These are phyloP conservation scores for Monilinia laxa DNA, from an alignment of 2,329 filamentous ascomycete genomes.

Conservation along the genomic window DNA sequence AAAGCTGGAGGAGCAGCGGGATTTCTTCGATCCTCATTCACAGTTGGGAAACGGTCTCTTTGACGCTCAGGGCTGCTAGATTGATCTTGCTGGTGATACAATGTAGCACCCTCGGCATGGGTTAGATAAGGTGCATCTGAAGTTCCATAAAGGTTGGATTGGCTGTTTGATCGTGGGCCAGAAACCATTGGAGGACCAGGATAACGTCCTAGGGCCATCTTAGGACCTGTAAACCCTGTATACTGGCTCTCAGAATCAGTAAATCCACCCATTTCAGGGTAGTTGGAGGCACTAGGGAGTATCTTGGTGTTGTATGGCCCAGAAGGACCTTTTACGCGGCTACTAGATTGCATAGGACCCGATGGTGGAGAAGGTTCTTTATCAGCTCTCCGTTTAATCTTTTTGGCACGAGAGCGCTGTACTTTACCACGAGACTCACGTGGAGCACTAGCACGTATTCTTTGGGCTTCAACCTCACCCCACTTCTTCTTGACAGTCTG, in stretches of 20 bases:
- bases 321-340: too few species aligned
- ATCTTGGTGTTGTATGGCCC: not conserved
- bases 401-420: not conserved
- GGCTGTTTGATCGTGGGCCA: not conserved
- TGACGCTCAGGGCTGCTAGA: not conserved
- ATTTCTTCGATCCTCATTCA: not conserved
- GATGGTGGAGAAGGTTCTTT: fast-evolving
- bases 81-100: not conserved
- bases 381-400: not conserved
- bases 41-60: not conserved
- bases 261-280: too few species aligned
- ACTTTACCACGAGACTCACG: not conserved
- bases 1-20: not conserved
- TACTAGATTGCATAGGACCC: fast-evolving
- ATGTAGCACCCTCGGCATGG: not conserved
- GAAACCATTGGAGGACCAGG: not conserved
- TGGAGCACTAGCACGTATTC: not conserved
- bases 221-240: not conserved
- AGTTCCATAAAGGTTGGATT: not conserved
- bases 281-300: not conserved
- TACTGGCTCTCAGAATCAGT: not conserved
- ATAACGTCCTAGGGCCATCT: not conserved
- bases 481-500: constrained; percentile 23
- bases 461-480: not conserved
- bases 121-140: not conserved